phyloP scores from a whole-genome alignment of 306 rosid genomes.

The Cyclanthera cordifolia region DNA sequence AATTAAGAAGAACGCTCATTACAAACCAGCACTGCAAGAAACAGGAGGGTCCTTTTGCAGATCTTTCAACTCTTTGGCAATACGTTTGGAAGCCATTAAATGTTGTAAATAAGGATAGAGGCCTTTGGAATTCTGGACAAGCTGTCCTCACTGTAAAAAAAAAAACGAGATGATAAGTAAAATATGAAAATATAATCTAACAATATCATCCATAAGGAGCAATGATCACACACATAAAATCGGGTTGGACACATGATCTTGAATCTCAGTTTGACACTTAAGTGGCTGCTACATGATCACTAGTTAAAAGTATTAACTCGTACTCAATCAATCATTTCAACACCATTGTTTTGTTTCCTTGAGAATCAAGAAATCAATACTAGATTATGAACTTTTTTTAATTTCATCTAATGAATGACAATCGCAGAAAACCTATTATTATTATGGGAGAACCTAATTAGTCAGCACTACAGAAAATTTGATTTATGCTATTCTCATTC shows the following conservation, averaged over 20 bases:
- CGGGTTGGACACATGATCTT: neutral
- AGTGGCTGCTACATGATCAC: neutral
- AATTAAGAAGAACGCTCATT: neutral
- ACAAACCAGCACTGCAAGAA: conserved; percentile 57
- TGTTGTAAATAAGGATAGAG: neutral
- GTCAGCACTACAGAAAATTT: neutral
- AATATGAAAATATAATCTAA: neutral
- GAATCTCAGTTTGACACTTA: neutral
- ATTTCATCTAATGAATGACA: neutral
- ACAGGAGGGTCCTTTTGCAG: conserved; percentile 56
- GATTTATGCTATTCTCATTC: neutral
- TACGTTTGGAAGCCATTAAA: conserved; percentile 45
- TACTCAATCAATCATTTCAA: neutral
- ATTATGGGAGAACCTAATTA: neutral
- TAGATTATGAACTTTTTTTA: neutral
- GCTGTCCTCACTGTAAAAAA: neutral
- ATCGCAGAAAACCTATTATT: neutral
- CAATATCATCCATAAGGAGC: neutral
- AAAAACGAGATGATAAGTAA: neutral
- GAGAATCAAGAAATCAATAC: neutral
- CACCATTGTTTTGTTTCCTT: neutral
- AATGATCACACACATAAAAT: neutral
- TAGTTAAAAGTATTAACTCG: neutral
- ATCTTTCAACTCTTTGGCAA: conserved; percentile 52
- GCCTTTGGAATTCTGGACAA: neutral